These are phyloP conservation scores for Tylopilus orsonianus DNA, from an alignment of 1,284 basidiomycete species.

Conservation along the genomic window DNA sequence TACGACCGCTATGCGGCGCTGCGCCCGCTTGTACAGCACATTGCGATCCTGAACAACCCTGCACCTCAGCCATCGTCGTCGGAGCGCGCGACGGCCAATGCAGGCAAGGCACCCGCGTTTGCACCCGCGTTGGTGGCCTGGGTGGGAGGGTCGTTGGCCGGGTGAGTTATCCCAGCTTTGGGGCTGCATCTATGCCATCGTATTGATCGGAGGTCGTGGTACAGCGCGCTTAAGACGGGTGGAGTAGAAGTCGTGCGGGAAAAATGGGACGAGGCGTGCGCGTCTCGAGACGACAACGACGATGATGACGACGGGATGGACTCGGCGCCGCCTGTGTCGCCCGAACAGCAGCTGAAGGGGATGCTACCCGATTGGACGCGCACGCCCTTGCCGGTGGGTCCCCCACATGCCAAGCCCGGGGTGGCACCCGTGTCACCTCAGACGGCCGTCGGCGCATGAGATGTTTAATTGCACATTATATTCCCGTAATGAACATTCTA, in stretches of 20 bases:
- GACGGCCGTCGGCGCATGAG: conserved; percentile 20
- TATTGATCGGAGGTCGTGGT: conserved; percentile 2
- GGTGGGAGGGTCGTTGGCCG: conserved; percentile 92
- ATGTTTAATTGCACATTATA: not conserved
- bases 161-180: conserved; percentile 51
- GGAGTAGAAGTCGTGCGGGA: conserved; percentile 80
- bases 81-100: conserved; percentile 50
- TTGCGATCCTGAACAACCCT: conserved; percentile 86
- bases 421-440: conserved; percentile 23
- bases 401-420: conserved; percentile 45
- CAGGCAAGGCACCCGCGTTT: conserved; percentile 85
- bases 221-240: conserved; percentile 77
- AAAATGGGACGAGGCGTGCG: conserved; percentile 77
- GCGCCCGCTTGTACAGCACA: conserved; percentile 63
- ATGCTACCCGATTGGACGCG: conserved; percentile 82
- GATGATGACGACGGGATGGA: conserved; percentile 39
- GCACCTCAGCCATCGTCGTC: conserved; percentile 43
- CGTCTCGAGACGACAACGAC: conserved; percentile 40
- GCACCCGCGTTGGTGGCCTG: conserved; percentile 77
- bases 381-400: conserved; percentile 56
- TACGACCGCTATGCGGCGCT: conserved; percentile 75
- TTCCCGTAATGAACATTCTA: conserved; percentile 9
- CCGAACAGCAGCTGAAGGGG: conserved; percentile 39
- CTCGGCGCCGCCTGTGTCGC: conserved; percentile 37
- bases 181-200: not conserved